phyloP scores from a whole-genome alignment of 306 rosid genomes.

The Vigna angularis region DNA sequence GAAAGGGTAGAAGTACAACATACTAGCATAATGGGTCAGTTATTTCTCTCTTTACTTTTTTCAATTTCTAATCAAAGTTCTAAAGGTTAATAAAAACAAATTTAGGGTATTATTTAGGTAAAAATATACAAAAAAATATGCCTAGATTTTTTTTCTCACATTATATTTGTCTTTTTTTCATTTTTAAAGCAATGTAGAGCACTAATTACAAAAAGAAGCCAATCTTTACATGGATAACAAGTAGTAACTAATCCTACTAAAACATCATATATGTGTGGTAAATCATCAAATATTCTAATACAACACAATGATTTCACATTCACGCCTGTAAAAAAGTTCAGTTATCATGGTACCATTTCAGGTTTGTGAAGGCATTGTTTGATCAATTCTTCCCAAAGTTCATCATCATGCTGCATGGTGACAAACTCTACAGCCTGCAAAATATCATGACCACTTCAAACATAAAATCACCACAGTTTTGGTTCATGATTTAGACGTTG shows the following conservation, averaged over 20 bases:
- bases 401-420: slow-evolving; percentile 65
- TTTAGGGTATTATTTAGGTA: not conserved
- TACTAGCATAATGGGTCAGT: not conserved
- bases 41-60: not conserved
- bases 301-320: slow-evolving; percentile 12
- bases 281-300: slow-evolving; percentile 2
- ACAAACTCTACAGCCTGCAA: slow-evolving; percentile 89
- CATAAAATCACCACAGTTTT: slow-evolving; percentile 33
- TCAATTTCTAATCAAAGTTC: slow-evolving; percentile 1
- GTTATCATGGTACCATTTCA: slow-evolving; percentile 52
- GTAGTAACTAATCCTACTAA: slow-evolving; percentile 7
- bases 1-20: slow-evolving; percentile 20
- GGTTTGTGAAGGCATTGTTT: slow-evolving; percentile 64
- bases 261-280: slow-evolving; percentile 1
- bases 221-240: not conserved
- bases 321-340: slow-evolving; percentile 3
- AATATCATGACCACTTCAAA: slow-evolving; percentile 46
- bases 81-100: not conserved
- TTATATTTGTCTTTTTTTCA: not conserved
- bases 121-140: slow-evolving; percentile 10
- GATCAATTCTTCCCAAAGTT: slow-evolving; percentile 67
- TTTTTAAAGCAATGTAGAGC: not conserved
- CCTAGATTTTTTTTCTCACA: not conserved
- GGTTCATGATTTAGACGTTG: slow-evolving; percentile 28
- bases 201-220: not conserved